Base-by-base conservation (phyloP, 306 rosid genomes). In the Senna tora region DNA sequence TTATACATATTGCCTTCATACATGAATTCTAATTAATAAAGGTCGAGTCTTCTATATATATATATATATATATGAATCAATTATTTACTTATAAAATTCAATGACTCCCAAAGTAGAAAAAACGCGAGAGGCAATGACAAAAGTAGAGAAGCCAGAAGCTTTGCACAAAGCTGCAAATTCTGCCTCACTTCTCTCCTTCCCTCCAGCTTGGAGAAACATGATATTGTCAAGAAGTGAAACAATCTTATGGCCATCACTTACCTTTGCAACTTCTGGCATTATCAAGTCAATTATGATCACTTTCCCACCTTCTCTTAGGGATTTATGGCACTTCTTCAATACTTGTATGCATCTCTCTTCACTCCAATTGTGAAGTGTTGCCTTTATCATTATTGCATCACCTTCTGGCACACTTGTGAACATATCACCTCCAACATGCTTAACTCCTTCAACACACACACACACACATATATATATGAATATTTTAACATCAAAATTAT, bases 361-460 rank as follows among this genome's bases (percentile, higher is more conserved):
- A 9, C 2, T 20, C 59, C 59, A 54, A 9, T 54, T 54, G 10
- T 54, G 59, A 5, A 5, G 21, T 9, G n/a, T 22, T 10, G n/a
- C 59, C 59, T 54, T 6, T 6, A 65, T 43, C 50, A 68, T 51
- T 19, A 68, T 68, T 20, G 60, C 62, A 33, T 68, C 60, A 22
- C 73, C 74, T 7, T 69, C 70, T 22, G 70, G 55, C 7, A 65
- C 22, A 43, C 55, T 43, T 43, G 22, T 2, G 54, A 65, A 69
- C 74, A 69, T 69, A 14, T 69, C 63, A 2, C 63, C 74, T 36
- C 74, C 74, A 52, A 69, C 51, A 51, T 52, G 63, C 22, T 41
- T 15, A 4, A 69, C 19, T 19, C 67, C 67, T 61, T 61, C 30
- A n/a, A n/a, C n/a, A n/a, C n/a, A n/a, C n/a, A n/a, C n/a, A n/a